phyloP scores from a whole-genome alignment of 2,329 filamentous ascomycete genomes.

The Endoconidiophora polonica region DNA sequence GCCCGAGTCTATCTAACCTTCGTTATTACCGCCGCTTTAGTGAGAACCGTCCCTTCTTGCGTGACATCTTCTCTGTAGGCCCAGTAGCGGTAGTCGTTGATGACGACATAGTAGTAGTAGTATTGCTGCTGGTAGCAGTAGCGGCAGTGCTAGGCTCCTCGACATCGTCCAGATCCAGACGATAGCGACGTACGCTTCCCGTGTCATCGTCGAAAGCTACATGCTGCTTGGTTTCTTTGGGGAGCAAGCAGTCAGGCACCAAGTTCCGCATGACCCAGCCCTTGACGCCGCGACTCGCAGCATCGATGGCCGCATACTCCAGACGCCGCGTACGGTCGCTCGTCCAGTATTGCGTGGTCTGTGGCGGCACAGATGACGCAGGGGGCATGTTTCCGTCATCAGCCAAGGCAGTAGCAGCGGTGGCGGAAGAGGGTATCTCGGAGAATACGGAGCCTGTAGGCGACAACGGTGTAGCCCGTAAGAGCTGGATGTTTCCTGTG shows the following conservation, averaged over 20 bases:
- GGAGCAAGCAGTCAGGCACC: slow-evolving; percentile 44
- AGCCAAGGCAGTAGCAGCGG: too few species aligned
- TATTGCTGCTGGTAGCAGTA: not conserved
- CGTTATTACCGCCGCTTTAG: slow-evolving; percentile 6
- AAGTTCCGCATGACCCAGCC: slow-evolving; percentile 42
- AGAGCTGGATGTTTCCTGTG: too few species aligned
- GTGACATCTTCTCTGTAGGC: not conserved
- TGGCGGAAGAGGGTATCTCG: too few species aligned
- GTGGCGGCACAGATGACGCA: slow-evolving; percentile 20
- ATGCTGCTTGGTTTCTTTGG: slow-evolving; percentile 29
- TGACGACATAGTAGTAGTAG: not conserved
- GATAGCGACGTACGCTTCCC: slow-evolving; percentile 46
- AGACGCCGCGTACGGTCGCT: slow-evolving; percentile 44
- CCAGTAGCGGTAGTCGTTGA: too few species aligned
- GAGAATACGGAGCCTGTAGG: too few species aligned
- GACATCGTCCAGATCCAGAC: slow-evolving; percentile 38
- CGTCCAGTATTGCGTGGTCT: slow-evolving; percentile 51
- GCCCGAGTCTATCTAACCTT: too few species aligned
- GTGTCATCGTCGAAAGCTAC: slow-evolving; percentile 44
- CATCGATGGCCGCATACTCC: slow-evolving; percentile 51
- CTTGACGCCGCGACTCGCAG: slow-evolving; percentile 40
- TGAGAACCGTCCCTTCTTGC: slow-evolving; percentile 7
- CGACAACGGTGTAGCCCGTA: too few species aligned
- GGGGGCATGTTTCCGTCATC: too few species aligned
- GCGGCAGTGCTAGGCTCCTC: slow-evolving; percentile 13